These are phyloP conservation scores for Amaranthus palmeri DNA, from an alignment of 148 eudicot genomes.

Conservation along the genomic window DNA sequence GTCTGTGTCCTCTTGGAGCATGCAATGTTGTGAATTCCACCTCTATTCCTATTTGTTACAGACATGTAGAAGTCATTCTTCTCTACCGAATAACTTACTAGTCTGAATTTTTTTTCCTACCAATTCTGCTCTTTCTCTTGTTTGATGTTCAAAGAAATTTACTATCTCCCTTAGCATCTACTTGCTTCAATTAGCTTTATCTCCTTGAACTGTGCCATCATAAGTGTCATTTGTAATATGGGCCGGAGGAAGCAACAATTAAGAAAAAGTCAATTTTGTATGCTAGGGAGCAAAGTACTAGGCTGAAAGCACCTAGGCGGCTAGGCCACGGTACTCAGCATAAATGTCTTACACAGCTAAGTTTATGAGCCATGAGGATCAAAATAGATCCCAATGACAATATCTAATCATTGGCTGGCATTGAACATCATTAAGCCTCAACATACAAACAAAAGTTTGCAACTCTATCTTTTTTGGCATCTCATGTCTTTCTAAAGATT, in stretches of 20 bases:
- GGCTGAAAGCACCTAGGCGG: neutral
- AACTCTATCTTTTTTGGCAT: neutral
- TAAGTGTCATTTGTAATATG: too few species aligned
- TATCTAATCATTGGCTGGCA: neutral
- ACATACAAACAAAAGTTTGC: too few species aligned
- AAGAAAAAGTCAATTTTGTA: neutral
- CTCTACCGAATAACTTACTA: too few species aligned
- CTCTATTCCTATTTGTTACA: neutral
- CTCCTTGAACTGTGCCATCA: too few species aligned
- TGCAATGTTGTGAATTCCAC: conserved; percentile 10
- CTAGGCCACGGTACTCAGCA: neutral
- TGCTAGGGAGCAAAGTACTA: neutral
- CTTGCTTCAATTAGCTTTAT: too few species aligned
- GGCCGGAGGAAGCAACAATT: too few species aligned
- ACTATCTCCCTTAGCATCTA: too few species aligned
- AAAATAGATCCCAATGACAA: neutral
- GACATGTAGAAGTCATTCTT: too few species aligned
- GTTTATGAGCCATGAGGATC: neutral
- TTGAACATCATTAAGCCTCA: neutral
- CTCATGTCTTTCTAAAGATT: too few species aligned
- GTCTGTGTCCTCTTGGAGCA: conserved; percentile 26
- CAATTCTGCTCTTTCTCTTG: too few species aligned
- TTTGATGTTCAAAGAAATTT: too few species aligned
- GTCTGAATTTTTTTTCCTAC: too few species aligned
- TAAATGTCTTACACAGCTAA: neutral